Evolutionary conservation across 2,329 filamentous ascomycete genomes (phyloP), one percentile per base, ranked within the genome.

Genomic region (Penicillium occitanis): DNA sequence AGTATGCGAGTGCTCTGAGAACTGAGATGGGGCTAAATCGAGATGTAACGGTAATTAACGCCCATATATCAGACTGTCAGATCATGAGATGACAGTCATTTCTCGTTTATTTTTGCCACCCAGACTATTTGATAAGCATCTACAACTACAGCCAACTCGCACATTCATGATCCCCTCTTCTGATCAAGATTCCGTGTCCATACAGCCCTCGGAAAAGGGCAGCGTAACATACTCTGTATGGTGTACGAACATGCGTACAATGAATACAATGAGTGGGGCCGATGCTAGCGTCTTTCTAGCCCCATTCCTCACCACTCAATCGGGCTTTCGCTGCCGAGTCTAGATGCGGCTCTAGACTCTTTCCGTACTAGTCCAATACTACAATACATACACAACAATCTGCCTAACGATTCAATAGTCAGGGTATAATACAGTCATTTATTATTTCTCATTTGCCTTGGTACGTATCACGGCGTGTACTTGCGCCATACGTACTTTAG

Each of bases 291-390:
- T 14, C 14, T 22, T 35, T 46, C 37, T 46, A 37, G 40, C 8
- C 51, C 51, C 53, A 64, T 58, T 64, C 53, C 40, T 53, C 62
- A 51, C 44, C 60, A 40, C 46, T 64, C 62, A 64, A 64, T 64
- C 50, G 51, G 51, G 62, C 51, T 53, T 57, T 58, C 51, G 62
- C 30, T 64, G 62, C 62, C 62, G 62, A 64, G 62, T 40, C 61
- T 63, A 63, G 61, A 42, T 51, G 33, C 30, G 30, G 44, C 46
- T 42, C 60, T 62, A 62, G 30, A 8, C 44, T 57, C 19, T 40
- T 33, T 35, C 2, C 14, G 40, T 11, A 33, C 50, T 64, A 64
- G 62, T n/a, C 22, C 40, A 35, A 14, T 30, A 42, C 30, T 57
- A 55, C 50, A 51, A 57, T 63, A 44, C 57, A 28, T 22, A 59